phyloP scores from a whole-genome alignment of 73 alveolate species.

The Tetrahymena elliotti region DNA sequence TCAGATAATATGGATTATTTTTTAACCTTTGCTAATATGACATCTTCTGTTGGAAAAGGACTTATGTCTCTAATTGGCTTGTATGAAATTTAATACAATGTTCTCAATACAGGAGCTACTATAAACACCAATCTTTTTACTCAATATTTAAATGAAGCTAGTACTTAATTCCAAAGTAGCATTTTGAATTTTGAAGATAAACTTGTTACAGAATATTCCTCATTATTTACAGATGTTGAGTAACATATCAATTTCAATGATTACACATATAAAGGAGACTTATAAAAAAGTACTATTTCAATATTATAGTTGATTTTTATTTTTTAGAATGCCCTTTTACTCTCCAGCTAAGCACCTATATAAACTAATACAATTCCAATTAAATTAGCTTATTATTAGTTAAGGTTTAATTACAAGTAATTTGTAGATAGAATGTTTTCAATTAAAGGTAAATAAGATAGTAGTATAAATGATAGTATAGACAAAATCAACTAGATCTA shows the following conservation, averaged over 20 bases:
- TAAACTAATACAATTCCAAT: not conserved
- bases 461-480: not conserved
- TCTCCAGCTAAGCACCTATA: not conserved
- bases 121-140: not conserved
- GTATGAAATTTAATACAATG: not conserved
- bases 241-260: not conserved
- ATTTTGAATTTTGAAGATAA: not conserved
- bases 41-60: not conserved
- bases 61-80: not conserved
- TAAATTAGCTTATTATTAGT: not conserved
- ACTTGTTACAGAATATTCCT: not conserved
- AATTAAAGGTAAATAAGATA: not conserved
- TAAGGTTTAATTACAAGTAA: not conserved
- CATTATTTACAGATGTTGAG: not conserved
- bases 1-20: not conserved
- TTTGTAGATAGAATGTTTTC: not conserved
- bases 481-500: not conserved
- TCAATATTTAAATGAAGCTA: not conserved
- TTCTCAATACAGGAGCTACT: not conserved
- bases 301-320: not conserved
- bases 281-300: not conserved
- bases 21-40: not conserved
- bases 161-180: not conserved
- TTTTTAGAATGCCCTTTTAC: not conserved
- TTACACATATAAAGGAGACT: not conserved